phyloP scores from a whole-genome alignment of 1,139 yeast genomes.

The Debaryomyces sp. region DNA sequence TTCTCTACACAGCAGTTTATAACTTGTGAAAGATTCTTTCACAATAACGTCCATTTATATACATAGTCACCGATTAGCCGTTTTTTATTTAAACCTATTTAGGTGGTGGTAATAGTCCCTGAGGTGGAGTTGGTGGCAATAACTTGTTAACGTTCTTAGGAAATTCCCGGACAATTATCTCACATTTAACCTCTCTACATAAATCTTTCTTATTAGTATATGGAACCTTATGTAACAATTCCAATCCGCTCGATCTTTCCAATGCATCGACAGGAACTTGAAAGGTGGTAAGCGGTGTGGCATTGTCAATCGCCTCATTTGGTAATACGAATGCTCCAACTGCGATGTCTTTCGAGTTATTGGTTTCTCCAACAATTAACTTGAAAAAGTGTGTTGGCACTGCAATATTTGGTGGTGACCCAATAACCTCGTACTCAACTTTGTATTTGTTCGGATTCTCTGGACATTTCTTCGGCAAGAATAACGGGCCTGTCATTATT shows the following conservation, averaged over 20 bases:
- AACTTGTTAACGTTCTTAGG: constrained; percentile 46
- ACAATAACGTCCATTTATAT: background rate
- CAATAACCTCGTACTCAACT: constrained; percentile 89
- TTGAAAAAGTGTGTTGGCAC: constrained; percentile 98
- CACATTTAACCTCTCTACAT: constrained; percentile 81
- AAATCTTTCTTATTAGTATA: constrained; percentile 60
- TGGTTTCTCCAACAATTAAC: constrained; percentile 77
- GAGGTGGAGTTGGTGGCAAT: constrained; percentile 22
- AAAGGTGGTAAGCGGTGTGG: constrained; percentile 69
- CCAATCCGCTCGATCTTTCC: constrained; percentile 85
- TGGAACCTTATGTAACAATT: constrained; percentile 72
- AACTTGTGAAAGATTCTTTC: background rate
- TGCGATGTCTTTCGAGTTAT: constrained; percentile 53
- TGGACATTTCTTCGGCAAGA: constrained; percentile 73
- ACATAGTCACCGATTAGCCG: background rate
- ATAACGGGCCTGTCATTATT: constrained; percentile 91
- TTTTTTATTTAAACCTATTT: background rate
- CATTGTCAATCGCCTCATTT: constrained; percentile 72
- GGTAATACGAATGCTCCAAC: constrained; percentile 95
- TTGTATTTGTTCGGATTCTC: constrained; percentile 67
- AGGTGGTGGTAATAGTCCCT: background rate
- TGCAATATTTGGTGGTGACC: constrained; percentile 94
- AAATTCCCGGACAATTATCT: constrained; percentile 82
- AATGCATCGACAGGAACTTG: constrained; percentile 89
- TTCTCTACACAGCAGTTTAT: too few relatives aligned